phyloP scores from a whole-genome alignment of 1,284 basidiomycete species.

The Cutaneotrichosporon cutaneum region DNA sequence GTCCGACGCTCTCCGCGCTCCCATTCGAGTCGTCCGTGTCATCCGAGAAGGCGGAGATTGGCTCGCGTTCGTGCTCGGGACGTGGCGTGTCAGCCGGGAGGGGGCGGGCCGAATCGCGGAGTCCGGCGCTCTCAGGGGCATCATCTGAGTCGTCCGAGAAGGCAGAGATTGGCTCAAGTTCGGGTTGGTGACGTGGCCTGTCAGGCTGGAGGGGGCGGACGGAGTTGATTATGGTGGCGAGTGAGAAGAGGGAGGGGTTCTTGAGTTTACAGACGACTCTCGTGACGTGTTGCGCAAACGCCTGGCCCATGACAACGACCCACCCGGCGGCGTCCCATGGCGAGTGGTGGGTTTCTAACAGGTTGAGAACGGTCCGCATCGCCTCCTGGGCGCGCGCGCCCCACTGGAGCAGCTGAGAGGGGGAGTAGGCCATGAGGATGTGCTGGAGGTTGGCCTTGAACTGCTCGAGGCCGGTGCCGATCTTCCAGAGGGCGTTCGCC shows the following conservation, averaged over 20 bases:
- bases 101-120: too few species aligned
- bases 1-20: too few species aligned
- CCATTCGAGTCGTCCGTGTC: too few species aligned
- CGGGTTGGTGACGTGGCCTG: too few species aligned
- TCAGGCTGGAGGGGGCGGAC: neutral
- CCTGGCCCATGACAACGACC: neutral
- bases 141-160: too few species aligned
- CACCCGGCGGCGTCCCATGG: neutral
- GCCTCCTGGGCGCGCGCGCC: neutral
- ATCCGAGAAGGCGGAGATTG: too few species aligned
- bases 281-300: neutral
- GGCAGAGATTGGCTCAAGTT: too few species aligned
- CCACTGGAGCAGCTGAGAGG: constrained; percentile 3
- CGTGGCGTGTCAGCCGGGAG: too few species aligned
- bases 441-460: neutral
- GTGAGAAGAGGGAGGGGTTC: neutral
- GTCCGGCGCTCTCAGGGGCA: too few species aligned
- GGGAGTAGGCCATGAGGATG: neutral
- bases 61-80: too few species aligned
- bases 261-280: neutral
- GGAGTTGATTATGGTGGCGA: neutral
- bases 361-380: neutral
- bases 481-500: too few species aligned
- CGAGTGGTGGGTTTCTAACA: neutral
- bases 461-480: neutral